Percentiles rank a stretch among this genome's conserved stretches.
phyloP scores from a whole-genome alignment of 1,139 yeast species.

The Blastobotrys capitulatus region DNA sequence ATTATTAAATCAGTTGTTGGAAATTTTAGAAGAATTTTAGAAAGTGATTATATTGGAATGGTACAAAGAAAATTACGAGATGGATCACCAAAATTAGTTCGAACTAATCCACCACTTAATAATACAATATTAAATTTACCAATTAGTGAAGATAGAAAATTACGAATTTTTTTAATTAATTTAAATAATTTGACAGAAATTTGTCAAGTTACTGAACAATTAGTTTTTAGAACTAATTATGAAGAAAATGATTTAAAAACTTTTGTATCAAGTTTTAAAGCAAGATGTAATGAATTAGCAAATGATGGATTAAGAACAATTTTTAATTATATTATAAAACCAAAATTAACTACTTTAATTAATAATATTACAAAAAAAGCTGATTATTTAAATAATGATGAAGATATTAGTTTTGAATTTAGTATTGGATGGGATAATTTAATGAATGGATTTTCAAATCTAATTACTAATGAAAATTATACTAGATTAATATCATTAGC shows the following conservation, averaged over 20 bases:
- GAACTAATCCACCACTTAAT: neutral
- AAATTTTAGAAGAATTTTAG: constrained; percentile 41
- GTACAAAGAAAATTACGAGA: constrained; percentile 50
- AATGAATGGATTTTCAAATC: constrained; percentile 59
- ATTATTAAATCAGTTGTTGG: constrained; percentile 50
- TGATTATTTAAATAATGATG: constrained; percentile 39
- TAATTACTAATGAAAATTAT: constrained; percentile 47
- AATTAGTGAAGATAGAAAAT: constrained; percentile 37
- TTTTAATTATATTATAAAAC: constrained; percentile 53
- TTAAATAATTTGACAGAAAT: constrained; percentile 59
- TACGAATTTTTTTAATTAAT: constrained; percentile 47
- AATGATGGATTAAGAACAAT: constrained; percentile 50
- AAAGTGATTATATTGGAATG: constrained; percentile 43
- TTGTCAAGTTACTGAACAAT: constrained; percentile 47
- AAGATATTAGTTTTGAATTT: constrained; percentile 26
- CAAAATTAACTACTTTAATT: constrained; percentile 43
- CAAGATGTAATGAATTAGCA: constrained; percentile 43
- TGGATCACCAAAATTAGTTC: constrained; percentile 26
- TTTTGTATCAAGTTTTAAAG: constrained; percentile 32
- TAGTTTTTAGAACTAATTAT: constrained; percentile 45
- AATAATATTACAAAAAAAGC: constrained; percentile 52
- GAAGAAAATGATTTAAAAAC: constrained; percentile 39
- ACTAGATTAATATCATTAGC: constrained; percentile 50
- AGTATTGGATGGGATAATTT: constrained; percentile 53
- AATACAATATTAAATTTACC: constrained; percentile 21